Evolutionary conservation across 2,329 filamentous ascomycete species (phyloP), one percentile per base, ranked within the genome.

Genomic region (Sporothrix pallida): DNA sequence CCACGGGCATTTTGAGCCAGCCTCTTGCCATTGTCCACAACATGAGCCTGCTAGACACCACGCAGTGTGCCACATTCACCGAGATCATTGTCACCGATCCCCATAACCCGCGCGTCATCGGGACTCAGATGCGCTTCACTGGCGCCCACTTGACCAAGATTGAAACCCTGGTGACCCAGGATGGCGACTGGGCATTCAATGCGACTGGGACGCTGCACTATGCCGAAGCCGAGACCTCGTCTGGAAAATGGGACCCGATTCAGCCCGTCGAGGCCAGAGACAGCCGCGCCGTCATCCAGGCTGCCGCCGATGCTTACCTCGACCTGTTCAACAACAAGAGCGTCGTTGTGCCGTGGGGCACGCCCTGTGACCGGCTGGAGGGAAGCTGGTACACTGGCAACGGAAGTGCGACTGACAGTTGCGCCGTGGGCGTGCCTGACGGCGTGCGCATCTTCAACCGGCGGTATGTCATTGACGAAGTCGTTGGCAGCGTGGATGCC

Each of bases 11-110:
- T 1, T 76, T 83, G 13, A 74, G 77, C 8, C 75, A 79, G 70
- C 72, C 79, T 5, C 78, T 83, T n/a, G 77, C 75, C 48, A 78
- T 81, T 50, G 81, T 81, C 70, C 78, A 81, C 74, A 78, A 78
- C 68, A 79, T 79, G 72, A 82, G 79, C 70, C 80, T 80, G 72
- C 74, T 79, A 72, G 81, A 83, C 76, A 77, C 78, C 6, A 77
- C 77, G n/a, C 75, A 75, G 26, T 83, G 82, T 75, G 79, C 82
- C n/a, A 82, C 83, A 46, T 82, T 82, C 74, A 83, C 84, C 23
- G 82, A 84, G 76, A 79, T 85, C 71, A 80, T 83, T 72, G 77
- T 78, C 46, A 78, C 79, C 13, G 78, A 75, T 23, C 77, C 80
- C 31, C 74, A 77, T 1, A 78, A 81, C 23, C 81, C 81, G n/a